These are phyloP conservation scores for Pseudopithomyces maydicus DNA, from an alignment of 2,329 filamentous ascomycete species.

Conservation along the genomic window DNA sequence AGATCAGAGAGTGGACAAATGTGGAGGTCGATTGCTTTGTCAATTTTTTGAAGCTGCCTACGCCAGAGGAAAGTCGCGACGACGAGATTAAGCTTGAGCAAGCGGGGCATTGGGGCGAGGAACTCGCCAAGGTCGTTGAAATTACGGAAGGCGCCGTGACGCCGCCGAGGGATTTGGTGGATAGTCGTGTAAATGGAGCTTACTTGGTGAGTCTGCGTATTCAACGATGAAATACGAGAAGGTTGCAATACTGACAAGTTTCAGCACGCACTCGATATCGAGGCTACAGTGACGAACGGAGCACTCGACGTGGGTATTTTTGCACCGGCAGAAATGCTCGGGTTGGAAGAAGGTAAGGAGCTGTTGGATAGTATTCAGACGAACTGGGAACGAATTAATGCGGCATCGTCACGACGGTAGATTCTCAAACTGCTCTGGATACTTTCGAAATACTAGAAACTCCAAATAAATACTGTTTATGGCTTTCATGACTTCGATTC, in stretches of 20 bases:
- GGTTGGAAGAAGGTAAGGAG: slow-evolving; percentile 41
- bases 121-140: slow-evolving; percentile 23
- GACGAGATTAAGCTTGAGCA: slow-evolving; percentile 25
- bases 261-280: slow-evolving; percentile 61
- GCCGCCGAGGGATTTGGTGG: slow-evolving; percentile 23
- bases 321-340: slow-evolving; percentile 51
- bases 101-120: slow-evolving; percentile 20
- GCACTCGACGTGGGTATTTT: slow-evolving; percentile 60
- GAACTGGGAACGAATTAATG: slow-evolving; percentile 12
- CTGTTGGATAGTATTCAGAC: slow-evolving; percentile 40
- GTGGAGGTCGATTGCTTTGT: slow-evolving; percentile 73
- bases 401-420: too few species aligned
- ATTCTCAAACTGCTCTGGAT: too few species aligned
- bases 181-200: slow-evolving; percentile 27
- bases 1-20: slow-evolving; percentile 78
- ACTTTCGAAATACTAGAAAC: too few species aligned
- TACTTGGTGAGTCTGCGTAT: slow-evolving; percentile 46
- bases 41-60: slow-evolving; percentile 73
- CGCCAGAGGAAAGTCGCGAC: slow-evolving; percentile 22
- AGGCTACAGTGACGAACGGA: slow-evolving; percentile 57
- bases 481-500: too few species aligned
- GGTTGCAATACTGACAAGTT: neutral
- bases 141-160: slow-evolving; percentile 12
- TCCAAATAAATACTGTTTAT: too few species aligned
- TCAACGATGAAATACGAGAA: neutral